These are phyloP conservation scores for Globisporangium radiosum DNA, from an alignment of 352 stramenopile species.

Conservation along the genomic window DNA sequence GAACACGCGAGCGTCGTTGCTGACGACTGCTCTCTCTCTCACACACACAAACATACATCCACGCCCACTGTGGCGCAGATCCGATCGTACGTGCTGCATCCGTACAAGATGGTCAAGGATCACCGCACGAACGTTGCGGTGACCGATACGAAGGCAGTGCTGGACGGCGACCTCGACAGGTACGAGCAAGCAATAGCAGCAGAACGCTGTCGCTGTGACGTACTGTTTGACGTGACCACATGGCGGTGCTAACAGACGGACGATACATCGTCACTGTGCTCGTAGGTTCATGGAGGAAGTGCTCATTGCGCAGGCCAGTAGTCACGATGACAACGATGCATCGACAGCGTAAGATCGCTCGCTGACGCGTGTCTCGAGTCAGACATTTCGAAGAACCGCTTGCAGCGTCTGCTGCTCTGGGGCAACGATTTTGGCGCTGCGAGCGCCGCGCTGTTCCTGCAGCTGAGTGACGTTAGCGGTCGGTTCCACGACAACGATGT, in stretches of 20 bases:
- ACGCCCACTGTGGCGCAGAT: constrained; percentile 60
- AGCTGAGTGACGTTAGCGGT: constrained; percentile 26
- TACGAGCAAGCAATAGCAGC: constrained; percentile 6
- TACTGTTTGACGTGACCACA: too few relatives aligned
- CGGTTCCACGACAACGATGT: constrained; percentile 32
- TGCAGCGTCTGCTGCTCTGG: constrained; percentile 52
- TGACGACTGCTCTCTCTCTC: too few relatives aligned
- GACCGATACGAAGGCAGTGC: constrained; percentile 77
- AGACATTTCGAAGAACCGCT: constrained; percentile 16
- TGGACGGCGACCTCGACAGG: constrained; percentile 87
- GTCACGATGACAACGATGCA: neutral
- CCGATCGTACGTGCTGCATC: constrained; percentile 96
- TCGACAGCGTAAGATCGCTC: constrained; percentile 5
- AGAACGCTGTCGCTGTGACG: neutral
- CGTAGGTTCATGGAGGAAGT: constrained; percentile 68
- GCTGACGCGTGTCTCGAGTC: constrained; percentile 32
- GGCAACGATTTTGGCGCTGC: constrained; percentile 56
- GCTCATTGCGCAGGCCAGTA: constrained; percentile 35
- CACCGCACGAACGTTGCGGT: constrained; percentile 89
- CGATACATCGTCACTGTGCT: neutral
- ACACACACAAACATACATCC: too few relatives aligned
- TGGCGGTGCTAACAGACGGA: too few relatives aligned
- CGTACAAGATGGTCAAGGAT: constrained; percentile 98
- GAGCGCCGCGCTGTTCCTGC: constrained; percentile 27
- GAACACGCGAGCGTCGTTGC: too few relatives aligned